These are phyloP conservation scores for Didymellaceae sp. DNA, from an alignment of 2,329 filamentous ascomycete genomes.

Conservation along the genomic window DNA sequence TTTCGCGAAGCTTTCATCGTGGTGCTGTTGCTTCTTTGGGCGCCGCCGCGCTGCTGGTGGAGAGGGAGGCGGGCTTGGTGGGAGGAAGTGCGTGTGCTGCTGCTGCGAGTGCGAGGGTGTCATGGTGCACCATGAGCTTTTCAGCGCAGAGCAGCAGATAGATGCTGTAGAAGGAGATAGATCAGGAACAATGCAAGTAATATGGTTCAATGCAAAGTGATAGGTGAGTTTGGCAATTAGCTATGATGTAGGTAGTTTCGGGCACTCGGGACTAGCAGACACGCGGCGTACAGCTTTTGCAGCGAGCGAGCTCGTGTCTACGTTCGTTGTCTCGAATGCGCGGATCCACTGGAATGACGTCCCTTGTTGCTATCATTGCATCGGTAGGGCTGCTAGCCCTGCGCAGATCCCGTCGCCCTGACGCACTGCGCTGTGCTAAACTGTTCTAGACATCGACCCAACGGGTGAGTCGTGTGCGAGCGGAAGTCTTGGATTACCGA, in stretches of 20 bases:
- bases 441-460: too few species aligned
- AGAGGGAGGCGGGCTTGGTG: slow-evolving; percentile 40
- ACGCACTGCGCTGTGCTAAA: too few species aligned
- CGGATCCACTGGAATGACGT: slow-evolving; percentile 17
- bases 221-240: not conserved
- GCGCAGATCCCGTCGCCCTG: slow-evolving; percentile 5
- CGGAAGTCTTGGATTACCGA: too few species aligned
- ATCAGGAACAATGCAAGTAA: not conserved
- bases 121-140: slow-evolving; percentile 4
- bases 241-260: not conserved
- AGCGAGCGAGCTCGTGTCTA: slow-evolving; percentile 2
- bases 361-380: not conserved
- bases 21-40: slow-evolving; percentile 36
- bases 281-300: slow-evolving; percentile 3
- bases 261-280: not conserved
- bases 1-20: slow-evolving; percentile 39
- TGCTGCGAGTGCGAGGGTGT: slow-evolving; percentile 22
- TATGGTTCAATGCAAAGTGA: too few species aligned
- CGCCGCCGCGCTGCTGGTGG: slow-evolving; percentile 29
- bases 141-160: not conserved
- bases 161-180: not conserved
- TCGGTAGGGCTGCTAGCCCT: slow-evolving; percentile 14
- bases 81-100: slow-evolving; percentile 22
- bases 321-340: slow-evolving; percentile 6
- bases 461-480: too few species aligned